These are phyloP conservation scores for Magnusiomyces suaveolens DNA, from an alignment of 1,139 yeast genomes.

Conservation along the genomic window DNA sequence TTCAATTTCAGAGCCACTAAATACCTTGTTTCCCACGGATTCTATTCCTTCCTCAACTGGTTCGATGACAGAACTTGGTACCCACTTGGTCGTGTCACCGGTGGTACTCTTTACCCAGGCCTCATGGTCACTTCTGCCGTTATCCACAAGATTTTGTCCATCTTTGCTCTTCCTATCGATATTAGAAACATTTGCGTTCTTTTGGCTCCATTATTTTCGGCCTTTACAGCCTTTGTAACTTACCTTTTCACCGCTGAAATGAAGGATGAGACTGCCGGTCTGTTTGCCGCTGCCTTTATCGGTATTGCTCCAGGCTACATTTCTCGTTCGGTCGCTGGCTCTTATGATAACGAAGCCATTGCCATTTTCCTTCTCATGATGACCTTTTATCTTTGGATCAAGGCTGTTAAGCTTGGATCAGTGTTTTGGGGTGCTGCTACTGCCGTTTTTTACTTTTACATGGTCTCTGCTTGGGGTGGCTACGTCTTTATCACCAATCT, in stretches of 20 bases:
- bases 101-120: constrained; percentile 97
- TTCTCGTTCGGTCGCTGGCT: constrained; percentile 96
- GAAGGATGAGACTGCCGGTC: constrained; percentile 83
- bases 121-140: constrained; percentile 94
- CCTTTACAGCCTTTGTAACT: constrained; percentile 87
- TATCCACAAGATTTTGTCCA: constrained; percentile 64
- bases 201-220: constrained; percentile 94
- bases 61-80: constrained; percentile 99
- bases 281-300: constrained; percentile 87
- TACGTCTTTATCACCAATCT: constrained; percentile 96
- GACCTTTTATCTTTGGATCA: constrained; percentile 93
- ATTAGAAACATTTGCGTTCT: constrained; percentile 92
- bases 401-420: constrained; percentile 84
- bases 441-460: constrained; percentile 86
- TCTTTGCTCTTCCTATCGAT: constrained; percentile 71
- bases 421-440: constrained; percentile 76
- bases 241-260: constrained; percentile 82
- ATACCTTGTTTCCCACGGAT: constrained; percentile 73
- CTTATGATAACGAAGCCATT: constrained; percentile 97
- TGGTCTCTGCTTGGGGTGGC: constrained; percentile 99
- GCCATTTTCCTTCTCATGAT: constrained; percentile 94
- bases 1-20: constrained; percentile 93
- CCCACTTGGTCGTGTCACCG: constrained; percentile 97
- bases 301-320: constrained; percentile 98
- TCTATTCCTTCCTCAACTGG: constrained; percentile 91